Evolutionary conservation across 345 rosid species (phyloP), one percentile per base, ranked within the genome.

Genomic region (Populus davidiana): DNA sequence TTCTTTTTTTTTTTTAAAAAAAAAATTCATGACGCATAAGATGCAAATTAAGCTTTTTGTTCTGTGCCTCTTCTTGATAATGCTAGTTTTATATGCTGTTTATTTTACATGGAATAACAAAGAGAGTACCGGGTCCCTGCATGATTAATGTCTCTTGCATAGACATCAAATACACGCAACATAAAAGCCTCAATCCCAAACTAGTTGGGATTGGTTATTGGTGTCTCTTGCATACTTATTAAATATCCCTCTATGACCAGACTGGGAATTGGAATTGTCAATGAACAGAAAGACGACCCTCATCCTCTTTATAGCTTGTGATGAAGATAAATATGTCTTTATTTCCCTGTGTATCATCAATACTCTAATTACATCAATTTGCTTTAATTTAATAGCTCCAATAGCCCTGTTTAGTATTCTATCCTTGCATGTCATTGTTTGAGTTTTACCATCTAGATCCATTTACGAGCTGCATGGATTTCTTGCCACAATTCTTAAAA

Each of bases 21-120:
- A 33, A 33, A 39, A 56, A 71, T 77, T 77, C 29, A 52, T 54
- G 67, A 72, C 62, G 64, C n/a, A 73, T 47, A 29, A 78, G 65
- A 68, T 78, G 20, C 77, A 56, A 17, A 64, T 59, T 79, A 56
- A 18, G 36, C 14, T 75, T 68, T 69, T 20, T 27, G 20, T 13
- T 43, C 25, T 64, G 17, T 43, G 33, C 2, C 44, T 49, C 71
- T 29, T 23, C 21, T 64, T 63, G 64, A 70, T 13, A 66, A 56
- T 61, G 14, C 23, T 13, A 29, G n/a, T 74, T 73, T 78, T 27
- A 70, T 41, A 36, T 47, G 64, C 73, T 59, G n/a, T 47, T 70
- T 67, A 36, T 73, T 70, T 75, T 59, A 69, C 61, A 20, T 61
- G 43, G 41, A 67, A 72, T 72, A 16, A 16, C 18, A 73, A 39